These are phyloP conservation scores for Pleurotus eryngii DNA, from an alignment of 768 basidiomycete genomes.

Conservation along the genomic window DNA sequence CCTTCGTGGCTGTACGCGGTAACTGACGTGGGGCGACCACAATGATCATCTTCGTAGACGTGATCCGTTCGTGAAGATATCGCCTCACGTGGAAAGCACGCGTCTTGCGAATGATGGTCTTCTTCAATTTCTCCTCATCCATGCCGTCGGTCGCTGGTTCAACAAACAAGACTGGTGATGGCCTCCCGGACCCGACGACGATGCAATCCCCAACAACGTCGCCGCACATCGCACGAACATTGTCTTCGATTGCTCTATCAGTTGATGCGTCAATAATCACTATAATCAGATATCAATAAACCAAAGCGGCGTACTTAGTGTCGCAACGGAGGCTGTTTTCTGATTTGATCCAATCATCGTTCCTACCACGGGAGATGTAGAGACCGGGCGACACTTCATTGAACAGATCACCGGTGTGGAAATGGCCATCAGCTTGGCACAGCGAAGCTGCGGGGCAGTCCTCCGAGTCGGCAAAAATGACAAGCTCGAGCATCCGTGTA, in stretches of 20 bases:
- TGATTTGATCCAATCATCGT: conserved; percentile 75
- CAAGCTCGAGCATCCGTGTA: conserved; percentile 50
- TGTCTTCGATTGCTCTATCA: conserved; percentile 71
- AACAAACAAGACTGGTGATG: conserved; percentile 73
- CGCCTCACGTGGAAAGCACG: conserved; percentile 69
- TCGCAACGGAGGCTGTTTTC: conserved; percentile 66
- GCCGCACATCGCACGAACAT: conserved; percentile 63
- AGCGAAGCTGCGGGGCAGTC: conserved; percentile 58
- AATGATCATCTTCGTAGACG: conserved; percentile 58
- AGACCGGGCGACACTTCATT: conserved; percentile 45
- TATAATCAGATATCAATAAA: conserved; percentile 9
- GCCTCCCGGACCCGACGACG: conserved; percentile 73
- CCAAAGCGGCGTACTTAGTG: conserved; percentile 43
- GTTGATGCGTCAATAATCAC: neutral
- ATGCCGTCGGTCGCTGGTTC: conserved; percentile 51
- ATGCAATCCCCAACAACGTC: conserved; percentile 68
- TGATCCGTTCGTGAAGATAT: conserved; percentile 79
- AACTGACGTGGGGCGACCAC: conserved; percentile 61
- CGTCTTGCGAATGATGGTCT: conserved; percentile 74
- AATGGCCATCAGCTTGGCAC: conserved; percentile 54
- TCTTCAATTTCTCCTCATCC: conserved; percentile 57
- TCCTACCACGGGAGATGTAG: conserved; percentile 56
- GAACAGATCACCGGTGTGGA: conserved; percentile 70
- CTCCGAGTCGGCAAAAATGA: conserved; percentile 51
- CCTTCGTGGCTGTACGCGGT: conserved; percentile 78